phyloP scores from a whole-genome alignment of 805 yeast species.

The Saccharomycopsis sp. region DNA sequence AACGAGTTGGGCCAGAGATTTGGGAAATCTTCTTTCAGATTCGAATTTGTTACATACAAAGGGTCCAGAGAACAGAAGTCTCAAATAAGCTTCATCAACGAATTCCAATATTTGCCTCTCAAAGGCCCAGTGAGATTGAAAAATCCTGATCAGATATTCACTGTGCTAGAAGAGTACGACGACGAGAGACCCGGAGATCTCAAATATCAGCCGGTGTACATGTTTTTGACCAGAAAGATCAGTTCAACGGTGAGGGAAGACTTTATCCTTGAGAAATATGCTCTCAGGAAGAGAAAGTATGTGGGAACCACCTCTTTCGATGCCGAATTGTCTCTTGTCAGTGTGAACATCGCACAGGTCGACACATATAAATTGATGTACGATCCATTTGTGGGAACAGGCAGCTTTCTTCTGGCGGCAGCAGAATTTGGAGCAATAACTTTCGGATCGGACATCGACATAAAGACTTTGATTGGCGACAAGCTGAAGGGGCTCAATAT shows the following conservation, averaged over 20 bases:
- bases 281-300: slow-evolving; percentile 72
- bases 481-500: slow-evolving; percentile 38
- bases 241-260: slow-evolving; percentile 53
- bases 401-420: slow-evolving; percentile 86
- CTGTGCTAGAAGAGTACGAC: slow-evolving; percentile 68
- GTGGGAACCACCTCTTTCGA: slow-evolving; percentile 97
- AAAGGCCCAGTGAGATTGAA: slow-evolving; percentile 76
- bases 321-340: slow-evolving; percentile 81
- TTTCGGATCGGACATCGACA: slow-evolving; percentile 88
- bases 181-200: slow-evolving; percentile 25
- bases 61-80: slow-evolving; percentile 51
- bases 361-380: slow-evolving; percentile 59
- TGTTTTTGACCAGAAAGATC: slow-evolving; percentile 75
- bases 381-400: slow-evolving; percentile 97
- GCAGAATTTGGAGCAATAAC: slow-evolving; percentile 76
- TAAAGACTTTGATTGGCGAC: slow-evolving; percentile 66
- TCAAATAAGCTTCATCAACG: slow-evolving; percentile 59
- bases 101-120: slow-evolving; percentile 62
- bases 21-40: slow-evolving; percentile 56
- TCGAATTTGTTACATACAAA: slow-evolving; percentile 72
- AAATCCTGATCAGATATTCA: slow-evolving; percentile 61
- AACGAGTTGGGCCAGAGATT: slow-evolving; percentile 27
- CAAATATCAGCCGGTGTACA: slow-evolving; percentile 38
- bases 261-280: slow-evolving; percentile 68
- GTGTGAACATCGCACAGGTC: slow-evolving; percentile 82